Conservation (phyloP, 768 basidiomycete genomes). For the Melanogaster broomeanus region DNA sequence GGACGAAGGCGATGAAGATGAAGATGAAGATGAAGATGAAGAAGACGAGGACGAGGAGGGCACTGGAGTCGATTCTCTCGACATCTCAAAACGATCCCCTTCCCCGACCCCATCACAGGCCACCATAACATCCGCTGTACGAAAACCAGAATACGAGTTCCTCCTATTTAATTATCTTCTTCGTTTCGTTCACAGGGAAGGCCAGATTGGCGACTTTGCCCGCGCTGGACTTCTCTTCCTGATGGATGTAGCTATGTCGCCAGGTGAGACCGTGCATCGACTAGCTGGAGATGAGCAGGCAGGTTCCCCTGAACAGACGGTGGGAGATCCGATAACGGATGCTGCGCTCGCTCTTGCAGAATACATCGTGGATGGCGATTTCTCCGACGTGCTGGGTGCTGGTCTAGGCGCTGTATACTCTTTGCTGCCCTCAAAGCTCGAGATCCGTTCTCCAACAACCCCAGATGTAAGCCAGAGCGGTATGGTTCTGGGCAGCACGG, state of each 20-base stretch:
- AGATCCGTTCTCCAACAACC: constrained; percentile 52
- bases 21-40: constrained; percentile 38
- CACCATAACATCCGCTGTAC: constrained; percentile 55
- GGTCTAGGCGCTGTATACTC: constrained; percentile 94
- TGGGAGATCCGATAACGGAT: constrained; percentile 73
- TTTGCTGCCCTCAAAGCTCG: constrained; percentile 83
- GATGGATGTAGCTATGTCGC: constrained; percentile 95
- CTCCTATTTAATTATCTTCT: constrained; percentile 94
- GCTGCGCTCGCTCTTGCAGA: constrained; percentile 88
- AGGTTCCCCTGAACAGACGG: constrained; percentile 12
- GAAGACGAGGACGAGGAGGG: constrained; percentile 31
- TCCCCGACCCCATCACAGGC: constrained; percentile 67
- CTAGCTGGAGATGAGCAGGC: constrained; percentile 37
- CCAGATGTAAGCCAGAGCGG: constrained; percentile 44
- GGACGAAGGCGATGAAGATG: constrained; percentile 61
- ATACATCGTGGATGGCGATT: constrained; percentile 95
- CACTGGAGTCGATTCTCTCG: constrained; percentile 1
- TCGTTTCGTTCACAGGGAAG: constrained; percentile 93
- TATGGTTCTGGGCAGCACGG: constrained; percentile 75
- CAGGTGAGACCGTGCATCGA: constrained; percentile 52
- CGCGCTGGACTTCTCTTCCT: constrained; percentile 91
- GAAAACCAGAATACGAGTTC: constrained; percentile 91
- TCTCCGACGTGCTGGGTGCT: constrained; percentile 95
- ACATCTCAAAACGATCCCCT: constrained; percentile 27
- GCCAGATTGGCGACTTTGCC: constrained; percentile 90